Evolutionary conservation across 345 rosid species (phyloP).

Genomic region (Hypericum perforatum): DNA sequence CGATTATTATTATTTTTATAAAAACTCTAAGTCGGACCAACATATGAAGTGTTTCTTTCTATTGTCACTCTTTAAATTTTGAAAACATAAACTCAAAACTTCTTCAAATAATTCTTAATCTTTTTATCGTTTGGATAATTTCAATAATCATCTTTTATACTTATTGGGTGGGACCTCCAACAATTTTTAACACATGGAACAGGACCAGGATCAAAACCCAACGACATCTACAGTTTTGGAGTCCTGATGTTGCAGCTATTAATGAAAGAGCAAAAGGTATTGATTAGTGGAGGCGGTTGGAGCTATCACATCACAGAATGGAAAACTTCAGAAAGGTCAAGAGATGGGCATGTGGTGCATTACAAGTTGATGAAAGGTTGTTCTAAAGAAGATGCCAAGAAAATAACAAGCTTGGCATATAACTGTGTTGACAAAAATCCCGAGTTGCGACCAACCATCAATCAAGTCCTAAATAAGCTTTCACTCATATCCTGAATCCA

Average conservation of each 20-base stretch:
- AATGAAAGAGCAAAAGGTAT: neutral
- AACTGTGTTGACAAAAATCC: neutral
- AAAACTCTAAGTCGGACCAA: too few relatives aligned
- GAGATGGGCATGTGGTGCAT: neutral
- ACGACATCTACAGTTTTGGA: slow-evolving; percentile 9
- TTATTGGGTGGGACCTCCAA: too few relatives aligned
- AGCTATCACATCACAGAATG: neutral
- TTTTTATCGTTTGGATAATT: too few relatives aligned
- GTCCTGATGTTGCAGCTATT: slow-evolving; percentile 4
- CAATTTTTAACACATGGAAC: neutral
- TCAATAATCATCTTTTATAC: too few relatives aligned
- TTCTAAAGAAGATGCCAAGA: neutral
- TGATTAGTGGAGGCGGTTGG: neutral
- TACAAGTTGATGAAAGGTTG: neutral
- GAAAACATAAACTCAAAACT: too few relatives aligned
- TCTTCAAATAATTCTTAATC: too few relatives aligned
- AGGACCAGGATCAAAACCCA: neutral
- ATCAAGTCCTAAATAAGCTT: neutral
- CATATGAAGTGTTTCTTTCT: too few relatives aligned
- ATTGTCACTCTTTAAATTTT: too few relatives aligned
- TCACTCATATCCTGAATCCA: neutral
- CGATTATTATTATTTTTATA: too few relatives aligned
- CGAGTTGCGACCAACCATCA: neutral
- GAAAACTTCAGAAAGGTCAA: neutral
- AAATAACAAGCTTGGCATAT: slow-evolving; percentile 1